Conservation (phyloP, 116 monocot genomes). For the Dioscorea cayenensis region DNA sequence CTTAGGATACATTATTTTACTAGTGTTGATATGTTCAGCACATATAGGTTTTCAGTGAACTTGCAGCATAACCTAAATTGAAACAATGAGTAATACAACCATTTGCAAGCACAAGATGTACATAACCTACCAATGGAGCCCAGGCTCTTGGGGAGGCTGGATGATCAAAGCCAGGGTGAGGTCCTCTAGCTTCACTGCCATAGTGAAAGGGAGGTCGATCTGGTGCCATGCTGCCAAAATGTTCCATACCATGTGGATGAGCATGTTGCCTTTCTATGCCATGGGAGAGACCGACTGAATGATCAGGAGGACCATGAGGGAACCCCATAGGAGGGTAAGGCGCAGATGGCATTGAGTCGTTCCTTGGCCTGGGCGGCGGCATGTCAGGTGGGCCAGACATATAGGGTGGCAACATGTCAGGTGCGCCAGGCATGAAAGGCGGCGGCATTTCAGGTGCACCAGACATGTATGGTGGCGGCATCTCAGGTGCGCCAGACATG, state of each 20-base stretch:
- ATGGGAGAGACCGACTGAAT: slow-evolving; percentile 11
- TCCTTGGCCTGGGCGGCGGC: slow-evolving; percentile 34
- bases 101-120: background rate
- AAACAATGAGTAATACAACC: background rate
- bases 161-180: slow-evolving; percentile 18
- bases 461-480: slow-evolving; percentile 12
- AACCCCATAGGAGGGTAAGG: slow-evolving; percentile 12
- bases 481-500: background rate
- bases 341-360: slow-evolving; percentile 26
- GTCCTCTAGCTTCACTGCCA: slow-evolving; percentile 23
- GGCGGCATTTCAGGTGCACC: background rate
- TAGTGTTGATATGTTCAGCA: background rate
- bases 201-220: slow-evolving; percentile 39
- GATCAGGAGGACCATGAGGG: slow-evolving; percentile 33
- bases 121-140: slow-evolving; percentile 37
- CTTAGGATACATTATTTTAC: background rate
- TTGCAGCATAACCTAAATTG: background rate
- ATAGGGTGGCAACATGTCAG: slow-evolving; percentile 12
- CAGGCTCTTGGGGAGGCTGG: slow-evolving; percentile 39
- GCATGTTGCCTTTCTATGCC: slow-evolving; percentile 9
- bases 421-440: too few relatives aligned
- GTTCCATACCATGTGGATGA: slow-evolving; percentile 22
- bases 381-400: slow-evolving; percentile 9
- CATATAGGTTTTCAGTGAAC: too few relatives aligned
- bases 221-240: slow-evolving; percentile 1